Evolutionary conservation across 2,329 filamentous ascomycete species (phyloP).

Genomic region (Penicillium thymicola): DNA sequence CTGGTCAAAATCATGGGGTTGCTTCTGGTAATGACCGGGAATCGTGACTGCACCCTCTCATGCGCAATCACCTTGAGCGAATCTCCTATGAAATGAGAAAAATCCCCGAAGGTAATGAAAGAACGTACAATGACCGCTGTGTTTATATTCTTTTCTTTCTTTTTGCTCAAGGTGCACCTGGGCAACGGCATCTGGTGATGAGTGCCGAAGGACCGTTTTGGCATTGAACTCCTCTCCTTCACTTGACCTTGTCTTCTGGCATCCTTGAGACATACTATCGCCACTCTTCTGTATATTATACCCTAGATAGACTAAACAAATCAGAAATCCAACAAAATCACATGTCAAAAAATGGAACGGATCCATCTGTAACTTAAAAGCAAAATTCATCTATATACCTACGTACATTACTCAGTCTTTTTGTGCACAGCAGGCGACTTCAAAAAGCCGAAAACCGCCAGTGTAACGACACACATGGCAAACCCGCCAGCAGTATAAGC

Average conservation of each 20-base stretch:
- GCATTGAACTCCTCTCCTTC: background rate
- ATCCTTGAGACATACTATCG: slow-evolving; percentile 5
- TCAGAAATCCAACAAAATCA: background rate
- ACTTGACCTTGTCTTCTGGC: background rate
- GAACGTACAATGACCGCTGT: too few relatives aligned
- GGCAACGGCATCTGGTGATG: background rate
- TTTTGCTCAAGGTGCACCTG: background rate
- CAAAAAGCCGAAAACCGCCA: slow-evolving; percentile 67
- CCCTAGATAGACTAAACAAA: background rate
- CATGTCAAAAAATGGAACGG: background rate
- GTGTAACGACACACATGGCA: slow-evolving; percentile 73
- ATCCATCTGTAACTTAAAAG: background rate
- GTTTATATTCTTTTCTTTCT: background rate
- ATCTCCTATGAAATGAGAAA: background rate
- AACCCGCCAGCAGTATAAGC: slow-evolving; percentile 79
- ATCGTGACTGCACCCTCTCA: background rate
- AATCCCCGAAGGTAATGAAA: background rate
- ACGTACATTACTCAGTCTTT: background rate
- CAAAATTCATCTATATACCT: background rate
- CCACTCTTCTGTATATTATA: slow-evolving; percentile 17
- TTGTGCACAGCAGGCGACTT: slow-evolving; percentile 54
- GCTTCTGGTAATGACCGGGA: background rate
- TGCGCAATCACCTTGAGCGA: background rate
- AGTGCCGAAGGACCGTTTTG: background rate
- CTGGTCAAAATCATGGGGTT: slow-evolving; percentile 18